Percentiles rank a stretch among this genome's conserved stretches.
phyloP scores from a whole-genome alignment of 2,329 filamentous ascomycete species.

The Lachnellula cervina region DNA sequence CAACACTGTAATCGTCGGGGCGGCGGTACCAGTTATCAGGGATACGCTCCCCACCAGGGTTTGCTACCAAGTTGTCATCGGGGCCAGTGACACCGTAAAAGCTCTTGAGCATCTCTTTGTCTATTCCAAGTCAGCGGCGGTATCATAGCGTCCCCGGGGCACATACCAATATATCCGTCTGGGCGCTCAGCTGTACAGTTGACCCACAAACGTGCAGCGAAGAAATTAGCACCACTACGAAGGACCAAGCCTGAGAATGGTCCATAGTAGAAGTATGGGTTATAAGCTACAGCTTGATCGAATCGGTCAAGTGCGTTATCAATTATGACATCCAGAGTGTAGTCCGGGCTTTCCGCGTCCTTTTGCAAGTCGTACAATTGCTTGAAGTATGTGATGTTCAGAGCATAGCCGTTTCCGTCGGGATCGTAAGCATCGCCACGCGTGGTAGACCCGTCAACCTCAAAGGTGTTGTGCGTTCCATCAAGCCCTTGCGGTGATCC shows the following conservation, averaged over 20 bases:
- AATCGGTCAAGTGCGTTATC: slow-evolving; percentile 35
- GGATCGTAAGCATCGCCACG: slow-evolving; percentile 23
- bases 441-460: slow-evolving; percentile 25
- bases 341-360: slow-evolving; percentile 1
- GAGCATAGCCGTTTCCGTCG: neutral
- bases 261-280: slow-evolving; percentile 50
- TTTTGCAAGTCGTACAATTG: neutral
- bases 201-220: slow-evolving; percentile 27
- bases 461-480: slow-evolving; percentile 27
- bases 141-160: too few species aligned
- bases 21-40: slow-evolving; percentile 16
- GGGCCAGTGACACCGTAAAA: slow-evolving; percentile 9
- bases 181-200: slow-evolving; percentile 28
- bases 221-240: slow-evolving; percentile 23
- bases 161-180: slow-evolving; percentile 19
- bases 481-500: slow-evolving; percentile 23
- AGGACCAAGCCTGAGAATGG: slow-evolving; percentile 44
- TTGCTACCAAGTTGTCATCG: slow-evolving; percentile 11
- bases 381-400: neutral
- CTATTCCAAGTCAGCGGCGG: too few species aligned
- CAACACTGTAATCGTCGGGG: slow-evolving; percentile 36
- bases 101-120: slow-evolving; percentile 13
- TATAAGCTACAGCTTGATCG: slow-evolving; percentile 41
- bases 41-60: slow-evolving; percentile 7
- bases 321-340: slow-evolving; percentile 17